These are phyloP conservation scores for Cyclotella kingstonii DNA, from an alignment of 108 stramenopile genomes.

Conservation along the genomic window DNA sequence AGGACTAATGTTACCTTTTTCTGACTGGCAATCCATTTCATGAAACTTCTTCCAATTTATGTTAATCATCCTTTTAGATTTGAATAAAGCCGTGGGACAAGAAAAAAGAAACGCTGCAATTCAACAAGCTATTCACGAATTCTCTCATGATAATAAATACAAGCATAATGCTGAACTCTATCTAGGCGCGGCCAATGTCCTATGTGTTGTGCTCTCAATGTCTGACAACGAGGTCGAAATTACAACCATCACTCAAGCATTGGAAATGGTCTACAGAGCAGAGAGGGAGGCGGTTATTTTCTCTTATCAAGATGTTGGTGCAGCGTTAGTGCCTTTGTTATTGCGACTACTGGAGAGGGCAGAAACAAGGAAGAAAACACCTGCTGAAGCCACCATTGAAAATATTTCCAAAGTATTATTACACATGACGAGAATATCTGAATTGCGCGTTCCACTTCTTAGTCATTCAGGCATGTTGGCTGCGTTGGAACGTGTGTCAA, in stretches of 20 bases:
- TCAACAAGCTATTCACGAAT: constrained; percentile 57
- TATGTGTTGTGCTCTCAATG: constrained; percentile 57
- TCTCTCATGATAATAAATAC: constrained; percentile 63
- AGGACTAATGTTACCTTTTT: background rate
- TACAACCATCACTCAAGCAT: constrained; percentile 60
- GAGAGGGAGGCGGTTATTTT: constrained; percentile 49
- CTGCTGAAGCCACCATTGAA: constrained; percentile 55
- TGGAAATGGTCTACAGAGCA: constrained; percentile 80
- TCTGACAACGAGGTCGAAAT: constrained; percentile 71
- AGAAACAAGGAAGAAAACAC: constrained; percentile 39
- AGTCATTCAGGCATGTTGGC: constrained; percentile 58
- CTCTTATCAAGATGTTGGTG: constrained; percentile 62
- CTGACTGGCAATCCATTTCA: background rate
- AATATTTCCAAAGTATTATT: constrained; percentile 62
- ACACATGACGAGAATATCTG: constrained; percentile 63
- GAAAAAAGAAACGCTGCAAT: constrained; percentile 62
- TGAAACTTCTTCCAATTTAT: background rate
- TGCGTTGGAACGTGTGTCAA: constrained; percentile 52
- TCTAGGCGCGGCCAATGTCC: constrained; percentile 61
- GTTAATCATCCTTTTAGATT: background rate
- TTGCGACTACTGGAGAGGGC: constrained; percentile 59
- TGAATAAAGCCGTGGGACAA: constrained; percentile 32
- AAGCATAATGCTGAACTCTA: constrained; percentile 67
- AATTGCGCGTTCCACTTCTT: constrained; percentile 52
- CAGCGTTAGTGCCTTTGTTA: constrained; percentile 55